Percentiles rank a stretch among this genome's conserved stretches.
Evolutionary conservation across 345 rosid species (phyloP).

Genomic region (Mercurialis annua): DNA sequence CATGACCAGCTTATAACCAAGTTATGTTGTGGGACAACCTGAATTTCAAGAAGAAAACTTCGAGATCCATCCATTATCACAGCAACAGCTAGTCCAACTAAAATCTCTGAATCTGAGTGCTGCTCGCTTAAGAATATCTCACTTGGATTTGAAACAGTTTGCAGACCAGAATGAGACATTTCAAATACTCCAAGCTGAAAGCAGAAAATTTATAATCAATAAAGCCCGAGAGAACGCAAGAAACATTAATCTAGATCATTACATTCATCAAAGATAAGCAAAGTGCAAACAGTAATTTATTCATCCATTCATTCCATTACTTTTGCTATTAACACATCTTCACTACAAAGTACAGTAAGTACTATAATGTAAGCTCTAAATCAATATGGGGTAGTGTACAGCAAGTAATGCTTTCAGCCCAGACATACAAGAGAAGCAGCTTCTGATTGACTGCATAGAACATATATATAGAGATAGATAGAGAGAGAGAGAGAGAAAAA

Average conservation of each 20-base stretch:
- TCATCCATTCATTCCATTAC: neutral
- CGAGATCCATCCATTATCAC: constrained; percentile 89
- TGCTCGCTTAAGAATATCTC: constrained; percentile 75
- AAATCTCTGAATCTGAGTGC: constrained; percentile 64
- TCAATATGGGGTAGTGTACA: neutral
- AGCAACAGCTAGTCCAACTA: constrained; percentile 89
- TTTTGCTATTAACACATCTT: neutral
- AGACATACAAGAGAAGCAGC: neutral
- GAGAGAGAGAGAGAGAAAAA: too few species aligned
- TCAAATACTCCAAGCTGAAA: constrained; percentile 89
- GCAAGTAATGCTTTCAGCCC: neutral
- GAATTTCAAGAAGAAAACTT: constrained; percentile 82
- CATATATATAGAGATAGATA: too few species aligned
- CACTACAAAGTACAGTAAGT: neutral
- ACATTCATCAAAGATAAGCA: constrained; percentile 11
- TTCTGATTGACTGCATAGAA: neutral
- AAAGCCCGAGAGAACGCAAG: neutral
- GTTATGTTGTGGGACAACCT: constrained; percentile 60
- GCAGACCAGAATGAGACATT: constrained; percentile 77
- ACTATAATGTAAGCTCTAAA: neutral
- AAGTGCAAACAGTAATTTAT: neutral
- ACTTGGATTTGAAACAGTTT: constrained; percentile 72
- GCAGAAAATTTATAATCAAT: constrained; percentile 13
- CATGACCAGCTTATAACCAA: too few species aligned
- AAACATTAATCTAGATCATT: neutral